These are phyloP conservation scores for Mikania micrantha DNA, from an alignment of 129 eudicot species.

Conservation along the genomic window DNA sequence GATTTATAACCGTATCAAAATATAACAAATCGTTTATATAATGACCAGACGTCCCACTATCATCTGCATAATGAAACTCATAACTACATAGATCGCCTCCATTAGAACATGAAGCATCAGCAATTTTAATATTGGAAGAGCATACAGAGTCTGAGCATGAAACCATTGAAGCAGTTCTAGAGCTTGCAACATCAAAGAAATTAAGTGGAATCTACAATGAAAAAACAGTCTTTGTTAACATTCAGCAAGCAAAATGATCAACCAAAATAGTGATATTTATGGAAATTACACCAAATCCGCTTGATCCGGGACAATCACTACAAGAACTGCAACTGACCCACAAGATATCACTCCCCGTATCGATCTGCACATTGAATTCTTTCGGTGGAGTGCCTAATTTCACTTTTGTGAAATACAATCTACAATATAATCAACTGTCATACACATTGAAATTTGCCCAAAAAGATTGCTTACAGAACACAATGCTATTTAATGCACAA, in stretches of 20 bases:
- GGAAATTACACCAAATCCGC: constrained; percentile 79
- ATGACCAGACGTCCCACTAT: constrained; percentile 85
- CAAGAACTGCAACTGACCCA: constrained; percentile 91
- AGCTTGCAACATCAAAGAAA: constrained; percentile 58
- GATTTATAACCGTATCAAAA: constrained; percentile 60
- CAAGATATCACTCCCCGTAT: constrained; percentile 90
- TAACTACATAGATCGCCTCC: constrained; percentile 64
- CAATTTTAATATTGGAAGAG: constrained; percentile 41
- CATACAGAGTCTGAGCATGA: constrained; percentile 81
- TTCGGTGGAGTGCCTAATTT: constrained; percentile 85
- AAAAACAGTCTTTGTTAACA: not conserved
- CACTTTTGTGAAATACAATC: constrained; percentile 83
- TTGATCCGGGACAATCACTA: constrained; percentile 65
- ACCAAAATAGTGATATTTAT: not conserved
- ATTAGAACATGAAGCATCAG: constrained; percentile 60
- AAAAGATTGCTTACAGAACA: not conserved
- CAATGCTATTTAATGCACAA: constrained; percentile 14
- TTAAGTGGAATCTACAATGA: constrained; percentile 58
- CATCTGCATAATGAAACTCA: constrained; percentile 76
- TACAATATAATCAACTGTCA: constrained; percentile 26
- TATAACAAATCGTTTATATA: constrained; percentile 75
- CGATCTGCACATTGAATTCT: constrained; percentile 90
- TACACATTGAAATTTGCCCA: not conserved
- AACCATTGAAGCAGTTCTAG: constrained; percentile 62
- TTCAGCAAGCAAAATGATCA: not conserved